Base-by-base conservation (phyloP, 2,329 filamentous ascomycete species). In the Dactylonectria macrodidyma region DNA sequence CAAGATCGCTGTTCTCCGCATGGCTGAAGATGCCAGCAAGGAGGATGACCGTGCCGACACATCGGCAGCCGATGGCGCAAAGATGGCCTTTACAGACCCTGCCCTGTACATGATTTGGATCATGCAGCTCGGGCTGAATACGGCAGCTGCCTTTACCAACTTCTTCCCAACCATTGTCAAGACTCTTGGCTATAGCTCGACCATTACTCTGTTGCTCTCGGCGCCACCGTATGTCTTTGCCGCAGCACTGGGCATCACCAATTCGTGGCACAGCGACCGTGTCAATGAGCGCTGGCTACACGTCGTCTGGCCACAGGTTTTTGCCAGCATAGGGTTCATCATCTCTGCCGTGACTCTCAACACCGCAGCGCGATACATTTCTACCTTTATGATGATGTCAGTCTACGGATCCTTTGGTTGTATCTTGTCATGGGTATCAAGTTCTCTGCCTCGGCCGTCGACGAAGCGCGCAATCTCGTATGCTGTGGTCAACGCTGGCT, bases 191-290 rank as follows among this genome's bases (percentile, higher is more conserved):
- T 92, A 91, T 78, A 84, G 80, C 65, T 83, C 85, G 36, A 88
- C 90, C 59, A 81, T 84, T 38, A 89, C 90, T 0, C 84, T 92
- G 10, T 84, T 92, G 16, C 82, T 92, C 56, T 91, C 90, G 0
- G 88, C 87, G 0, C 91, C 91, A 0, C 90, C 90, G 1, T 92
- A 91, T 77, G 86, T 91, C 2, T 81, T 91, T 5, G 80, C 80
- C 36, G 36, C 36, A 5, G 75, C 78, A 9, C 36, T 38, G 6
- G 36, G 36, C 1, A 38, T 38, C 36, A 38, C 36, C 36, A 38
- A 38, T 38, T 38, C 36, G 36, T 38, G 36, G 36, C 36, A 38
- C 36, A 38, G 36, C 14, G 36, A 38, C 14, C 36, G 36, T 11
- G 36, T 38, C 9, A 38, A 38, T 38, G 36, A 38, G 36, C 36